Conservation (phyloP, 2,329 filamentous ascomycete genomes). For the Clonostachys byssicola region DNA sequence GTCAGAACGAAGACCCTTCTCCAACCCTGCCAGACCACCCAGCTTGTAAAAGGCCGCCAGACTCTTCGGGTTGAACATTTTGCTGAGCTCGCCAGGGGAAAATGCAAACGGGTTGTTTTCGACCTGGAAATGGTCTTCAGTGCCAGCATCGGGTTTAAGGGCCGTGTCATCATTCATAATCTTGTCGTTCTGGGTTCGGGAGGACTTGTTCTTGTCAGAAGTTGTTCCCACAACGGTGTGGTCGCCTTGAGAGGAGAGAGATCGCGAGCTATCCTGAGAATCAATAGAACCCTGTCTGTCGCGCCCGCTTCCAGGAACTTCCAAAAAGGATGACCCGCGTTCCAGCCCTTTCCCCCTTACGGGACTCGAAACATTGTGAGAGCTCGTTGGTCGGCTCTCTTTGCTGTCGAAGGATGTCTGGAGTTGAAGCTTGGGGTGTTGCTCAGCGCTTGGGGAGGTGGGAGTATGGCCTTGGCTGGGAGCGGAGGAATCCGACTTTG, state of each 20-base stretch:
- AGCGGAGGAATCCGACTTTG: too few species aligned
- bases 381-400: conserved; percentile 65
- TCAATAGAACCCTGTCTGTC: conserved; percentile 68
- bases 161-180: conserved; percentile 65
- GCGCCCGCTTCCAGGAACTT: conserved; percentile 54
- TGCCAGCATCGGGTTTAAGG: conserved; percentile 70
- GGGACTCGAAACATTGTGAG: conserved; percentile 66
- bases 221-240: conserved; percentile 51
- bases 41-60: conserved; percentile 76
- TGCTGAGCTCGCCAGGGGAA: conserved; percentile 76
- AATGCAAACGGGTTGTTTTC: conserved; percentile 83
- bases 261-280: conserved; percentile 57
- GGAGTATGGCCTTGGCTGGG: too few species aligned
- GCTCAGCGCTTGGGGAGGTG: neutral
- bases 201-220: conserved; percentile 29
- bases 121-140: conserved; percentile 71
- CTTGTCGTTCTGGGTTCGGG: conserved; percentile 40
- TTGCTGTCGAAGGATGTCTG: conserved; percentile 62
- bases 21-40: conserved; percentile 73
- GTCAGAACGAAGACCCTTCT: conserved; percentile 73
- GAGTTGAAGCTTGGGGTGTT: conserved; percentile 39
- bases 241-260: conserved; percentile 57
- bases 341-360: conserved; percentile 41
- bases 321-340: conserved; percentile 50
- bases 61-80: conserved; percentile 87